phyloP scores from a whole-genome alignment of 805 yeast species.

The Candida mattraensis region DNA sequence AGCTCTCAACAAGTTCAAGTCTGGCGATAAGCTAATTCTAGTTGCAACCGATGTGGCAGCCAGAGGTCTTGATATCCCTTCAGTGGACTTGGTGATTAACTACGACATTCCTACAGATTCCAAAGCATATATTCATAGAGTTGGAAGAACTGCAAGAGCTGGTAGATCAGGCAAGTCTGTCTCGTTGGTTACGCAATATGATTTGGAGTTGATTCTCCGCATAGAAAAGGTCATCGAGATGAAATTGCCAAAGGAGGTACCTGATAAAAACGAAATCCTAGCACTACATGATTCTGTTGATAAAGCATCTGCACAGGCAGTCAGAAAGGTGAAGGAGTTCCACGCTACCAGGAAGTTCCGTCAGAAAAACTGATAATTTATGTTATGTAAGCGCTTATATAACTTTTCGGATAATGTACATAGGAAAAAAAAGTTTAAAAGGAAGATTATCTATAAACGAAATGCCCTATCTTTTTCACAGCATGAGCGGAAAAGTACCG shows the following conservation, averaged over 20 bases:
- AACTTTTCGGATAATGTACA: constrained; percentile 1
- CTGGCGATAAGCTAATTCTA: constrained; percentile 65
- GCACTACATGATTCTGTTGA: constrained; percentile 85
- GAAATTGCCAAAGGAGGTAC: constrained; percentile 80
- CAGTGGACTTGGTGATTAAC: constrained; percentile 85
- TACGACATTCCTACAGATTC: constrained; percentile 95
- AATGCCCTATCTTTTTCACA: too few species aligned
- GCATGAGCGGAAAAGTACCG: constrained; percentile 26
- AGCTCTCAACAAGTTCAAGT: constrained; percentile 74
- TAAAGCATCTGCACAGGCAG: constrained; percentile 88
- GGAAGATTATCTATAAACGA: too few species aligned
- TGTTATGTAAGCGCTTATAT: background rate
- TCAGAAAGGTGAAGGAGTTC: constrained; percentile 69
- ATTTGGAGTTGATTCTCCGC: constrained; percentile 80
- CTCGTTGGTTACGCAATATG: constrained; percentile 91
- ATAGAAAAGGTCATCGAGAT: constrained; percentile 85
- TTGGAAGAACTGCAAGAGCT: constrained; percentile 97
- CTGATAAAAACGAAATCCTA: constrained; percentile 73
- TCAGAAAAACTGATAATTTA: constrained; percentile 10
- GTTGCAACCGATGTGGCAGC: constrained; percentile 93
- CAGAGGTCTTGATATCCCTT: constrained; percentile 95
- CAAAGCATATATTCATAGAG: constrained; percentile 94
- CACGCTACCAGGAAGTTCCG: constrained; percentile 37
- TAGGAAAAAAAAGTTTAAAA: background rate
- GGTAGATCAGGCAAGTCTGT: constrained; percentile 87